Conservation (phyloP, 176 grass and related monocot species). For the Oryza australiensis region DNA sequence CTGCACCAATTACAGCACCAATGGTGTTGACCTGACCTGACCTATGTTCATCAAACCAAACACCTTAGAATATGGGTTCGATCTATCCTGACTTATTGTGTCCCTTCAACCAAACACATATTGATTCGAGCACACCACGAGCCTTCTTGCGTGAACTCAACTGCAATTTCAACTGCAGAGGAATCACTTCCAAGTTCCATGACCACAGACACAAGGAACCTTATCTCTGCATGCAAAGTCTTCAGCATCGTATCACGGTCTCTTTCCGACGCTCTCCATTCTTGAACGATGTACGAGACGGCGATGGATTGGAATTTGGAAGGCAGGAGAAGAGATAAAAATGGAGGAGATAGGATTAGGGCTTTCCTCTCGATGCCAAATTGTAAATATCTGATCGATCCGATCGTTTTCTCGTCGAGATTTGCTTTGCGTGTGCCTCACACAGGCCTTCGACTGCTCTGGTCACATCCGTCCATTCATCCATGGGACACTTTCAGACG, state of each 20-base stretch:
- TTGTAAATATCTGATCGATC: neutral
- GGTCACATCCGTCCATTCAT: constrained; percentile 29
- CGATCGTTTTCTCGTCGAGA: neutral
- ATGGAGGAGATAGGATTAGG: neutral
- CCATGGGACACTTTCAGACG: neutral
- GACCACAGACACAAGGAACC: neutral
- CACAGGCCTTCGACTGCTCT: constrained; percentile 57
- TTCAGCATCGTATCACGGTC: neutral
- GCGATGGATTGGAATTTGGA: neutral
- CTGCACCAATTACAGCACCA: neutral
- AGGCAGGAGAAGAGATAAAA: neutral
- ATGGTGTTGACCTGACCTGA: neutral
- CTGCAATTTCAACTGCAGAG: neutral
- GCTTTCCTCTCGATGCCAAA: neutral
- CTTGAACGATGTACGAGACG: neutral
- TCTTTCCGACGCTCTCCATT: neutral
- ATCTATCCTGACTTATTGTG: too few species aligned
- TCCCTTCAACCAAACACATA: too few species aligned
- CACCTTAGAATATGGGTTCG: too few species aligned
- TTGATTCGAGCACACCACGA: neutral
- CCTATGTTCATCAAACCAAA: neutral
- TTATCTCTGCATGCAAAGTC: neutral
- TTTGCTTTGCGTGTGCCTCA: constrained; percentile 46
- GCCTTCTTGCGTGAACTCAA: neutral
- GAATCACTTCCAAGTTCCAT: neutral